phyloP scores from a whole-genome alignment of 805 yeast species.

The Spathaspora arborariae region DNA sequence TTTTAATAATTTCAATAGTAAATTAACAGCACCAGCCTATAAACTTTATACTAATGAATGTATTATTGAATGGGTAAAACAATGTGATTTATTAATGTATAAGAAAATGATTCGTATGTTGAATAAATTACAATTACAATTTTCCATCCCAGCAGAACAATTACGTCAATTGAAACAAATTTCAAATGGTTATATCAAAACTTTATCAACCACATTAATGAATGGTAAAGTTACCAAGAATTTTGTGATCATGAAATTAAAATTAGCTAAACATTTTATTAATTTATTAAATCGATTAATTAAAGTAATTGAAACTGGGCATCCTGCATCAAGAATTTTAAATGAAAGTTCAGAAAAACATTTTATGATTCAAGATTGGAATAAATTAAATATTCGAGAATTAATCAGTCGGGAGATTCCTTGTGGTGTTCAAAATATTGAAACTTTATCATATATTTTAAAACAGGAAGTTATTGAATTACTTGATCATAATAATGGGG shows the following conservation, averaged over 20 bases:
- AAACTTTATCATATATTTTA: slow-evolving; percentile 29
- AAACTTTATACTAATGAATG: slow-evolving; percentile 50
- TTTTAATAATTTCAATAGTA: slow-evolving; percentile 47
- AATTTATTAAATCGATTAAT: slow-evolving; percentile 51
- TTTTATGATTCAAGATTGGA: slow-evolving; percentile 60
- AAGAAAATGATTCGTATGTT: slow-evolving; percentile 52
- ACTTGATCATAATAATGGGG: slow-evolving; percentile 12
- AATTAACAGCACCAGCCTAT: slow-evolving; percentile 61
- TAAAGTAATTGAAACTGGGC: slow-evolving; percentile 51
- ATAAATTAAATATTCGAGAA: slow-evolving; percentile 43
- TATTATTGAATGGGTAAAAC: slow-evolving; percentile 57
- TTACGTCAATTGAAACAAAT: slow-evolving; percentile 52
- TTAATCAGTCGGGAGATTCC: slow-evolving; percentile 50
- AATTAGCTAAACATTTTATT: slow-evolving; percentile 51
- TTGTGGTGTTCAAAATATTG: slow-evolving; percentile 35
- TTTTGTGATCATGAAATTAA: slow-evolving; percentile 49
- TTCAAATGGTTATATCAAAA: slow-evolving; percentile 45
- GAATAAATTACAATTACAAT: slow-evolving; percentile 55
- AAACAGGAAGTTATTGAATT: slow-evolving; percentile 30
- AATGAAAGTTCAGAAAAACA: slow-evolving; percentile 39
- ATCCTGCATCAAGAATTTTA: slow-evolving; percentile 45
- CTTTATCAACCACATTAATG: slow-evolving; percentile 33
- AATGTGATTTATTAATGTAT: slow-evolving; percentile 66
- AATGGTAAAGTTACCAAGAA: slow-evolving; percentile 44
- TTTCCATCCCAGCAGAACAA: slow-evolving; percentile 52